These are phyloP conservation scores for Penicillium sp. DNA, from an alignment of 2,329 filamentous ascomycete genomes.

Conservation along the genomic window DNA sequence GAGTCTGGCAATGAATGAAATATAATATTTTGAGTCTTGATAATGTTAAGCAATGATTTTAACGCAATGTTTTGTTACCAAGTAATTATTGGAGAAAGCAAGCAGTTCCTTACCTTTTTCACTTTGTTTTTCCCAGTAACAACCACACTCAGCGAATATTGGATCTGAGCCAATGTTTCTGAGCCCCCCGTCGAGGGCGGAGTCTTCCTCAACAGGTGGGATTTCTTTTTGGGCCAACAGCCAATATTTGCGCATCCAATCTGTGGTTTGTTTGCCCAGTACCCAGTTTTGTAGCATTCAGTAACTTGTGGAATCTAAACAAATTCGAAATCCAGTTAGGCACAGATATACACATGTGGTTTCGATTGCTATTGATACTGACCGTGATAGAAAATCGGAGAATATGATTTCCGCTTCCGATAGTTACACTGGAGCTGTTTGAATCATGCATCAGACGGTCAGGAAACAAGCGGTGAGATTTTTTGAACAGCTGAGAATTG, in stretches of 20 bases:
- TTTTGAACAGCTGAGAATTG: neutral
- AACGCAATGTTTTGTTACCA: no score
- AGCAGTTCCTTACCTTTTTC: neutral
- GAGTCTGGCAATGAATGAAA: neutral
- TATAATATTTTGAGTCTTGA: neutral
- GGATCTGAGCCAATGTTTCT: neutral
- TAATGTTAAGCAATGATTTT: neutral
- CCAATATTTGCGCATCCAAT: neutral
- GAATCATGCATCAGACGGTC: neutral
- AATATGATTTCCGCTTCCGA: neutral
- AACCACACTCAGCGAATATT: neutral
- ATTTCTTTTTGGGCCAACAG: neutral
- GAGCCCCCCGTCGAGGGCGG: neutral
- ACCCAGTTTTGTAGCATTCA: slow-evolving; percentile 2
- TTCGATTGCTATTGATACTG: neutral
- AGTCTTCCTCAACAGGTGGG: neutral
- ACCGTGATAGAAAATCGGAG: slow-evolving; percentile 1
- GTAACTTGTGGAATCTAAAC: neutral
- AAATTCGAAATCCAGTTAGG: neutral
- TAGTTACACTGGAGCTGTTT: slow-evolving; percentile 2
- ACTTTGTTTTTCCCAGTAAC: neutral
- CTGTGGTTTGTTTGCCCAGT: neutral
- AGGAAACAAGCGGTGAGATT: neutral
- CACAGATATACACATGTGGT: neutral
- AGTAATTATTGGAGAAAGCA: neutral